Conservation (phyloP, 805 yeast genomes). For the Kazachstania psychrophila region DNA sequence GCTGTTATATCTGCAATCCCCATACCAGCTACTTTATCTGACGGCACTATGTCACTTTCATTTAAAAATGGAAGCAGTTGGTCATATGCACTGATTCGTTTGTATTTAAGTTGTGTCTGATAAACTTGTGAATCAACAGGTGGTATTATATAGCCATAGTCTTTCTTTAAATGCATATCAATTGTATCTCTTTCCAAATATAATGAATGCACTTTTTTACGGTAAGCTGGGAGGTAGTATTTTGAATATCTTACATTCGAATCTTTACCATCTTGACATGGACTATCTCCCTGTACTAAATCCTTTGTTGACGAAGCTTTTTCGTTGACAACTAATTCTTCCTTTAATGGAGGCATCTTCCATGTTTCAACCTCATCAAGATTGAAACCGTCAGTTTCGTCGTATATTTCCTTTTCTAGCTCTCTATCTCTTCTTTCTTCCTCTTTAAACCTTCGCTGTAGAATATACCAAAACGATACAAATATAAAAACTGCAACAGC, state of each 20-base stretch:
- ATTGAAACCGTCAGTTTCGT: constrained; percentile 30
- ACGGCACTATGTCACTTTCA: not conserved
- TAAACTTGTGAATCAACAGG: not conserved
- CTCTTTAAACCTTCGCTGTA: constrained; percentile 30
- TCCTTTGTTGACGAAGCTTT: too few relatives aligned
- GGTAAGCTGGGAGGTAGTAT: constrained; percentile 33
- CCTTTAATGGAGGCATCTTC: too few relatives aligned
- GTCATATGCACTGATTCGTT: constrained; percentile 1
- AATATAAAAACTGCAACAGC: constrained; percentile 32
- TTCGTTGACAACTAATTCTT: too few relatives aligned
- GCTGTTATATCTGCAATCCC: not conserved
- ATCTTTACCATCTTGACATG: too few relatives aligned
- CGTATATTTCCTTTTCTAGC: constrained; percentile 22
- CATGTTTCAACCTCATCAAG: constrained; percentile 14
- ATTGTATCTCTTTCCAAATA: too few relatives aligned
- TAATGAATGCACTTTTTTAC: constrained; percentile 25
- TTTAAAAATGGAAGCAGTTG: constrained; percentile 6
- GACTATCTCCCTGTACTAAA: too few relatives aligned
- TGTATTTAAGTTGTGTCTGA: not conserved
- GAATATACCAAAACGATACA: constrained; percentile 31
- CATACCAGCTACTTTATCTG: not conserved
- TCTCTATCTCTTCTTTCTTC: constrained; percentile 33
- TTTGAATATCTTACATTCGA: too few relatives aligned
- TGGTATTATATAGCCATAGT: too few relatives aligned
- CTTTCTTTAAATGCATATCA: too few relatives aligned